These are phyloP conservation scores for Cucurbita pepo DNA, from an alignment of 306 rosid genomes.

Conservation along the genomic window DNA sequence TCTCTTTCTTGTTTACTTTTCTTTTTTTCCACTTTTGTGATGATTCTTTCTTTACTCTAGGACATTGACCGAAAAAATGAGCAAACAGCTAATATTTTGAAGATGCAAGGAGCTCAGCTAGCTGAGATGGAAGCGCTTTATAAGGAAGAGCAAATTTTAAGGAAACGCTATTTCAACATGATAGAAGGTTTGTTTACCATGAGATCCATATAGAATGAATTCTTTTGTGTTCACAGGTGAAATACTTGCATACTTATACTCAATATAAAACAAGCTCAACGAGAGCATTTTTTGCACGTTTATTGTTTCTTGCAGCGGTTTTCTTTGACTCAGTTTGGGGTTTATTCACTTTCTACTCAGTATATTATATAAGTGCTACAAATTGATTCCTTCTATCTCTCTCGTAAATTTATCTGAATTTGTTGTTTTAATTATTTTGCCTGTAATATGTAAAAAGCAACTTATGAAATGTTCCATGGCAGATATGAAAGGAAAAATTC, in stretches of 20 bases:
- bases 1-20: background rate
- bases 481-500: conserved; percentile 98
- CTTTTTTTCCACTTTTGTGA: background rate
- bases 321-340: background rate
- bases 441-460: background rate
- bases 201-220: background rate
- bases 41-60: conserved; percentile 16
- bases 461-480: conserved; percentile 6
- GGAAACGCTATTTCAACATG: conserved; percentile 85
- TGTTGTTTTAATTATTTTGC: background rate
- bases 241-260: background rate
- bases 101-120: conserved; percentile 88
- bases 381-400: background rate
- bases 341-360: too few relatives aligned
- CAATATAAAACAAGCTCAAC: background rate
- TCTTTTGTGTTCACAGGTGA: background rate
- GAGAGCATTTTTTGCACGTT: too few relatives aligned
- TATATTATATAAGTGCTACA: background rate
- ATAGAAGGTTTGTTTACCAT: conserved; percentile 54
- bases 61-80: conserved; percentile 94
- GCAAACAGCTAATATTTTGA: conserved; percentile 79
- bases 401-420: background rate
- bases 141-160: conserved; percentile 80
- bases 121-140: conserved; percentile 82
- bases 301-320: background rate